phyloP scores from a whole-genome alignment of 805 yeast species.

The Kodamaea kakaduensis region DNA sequence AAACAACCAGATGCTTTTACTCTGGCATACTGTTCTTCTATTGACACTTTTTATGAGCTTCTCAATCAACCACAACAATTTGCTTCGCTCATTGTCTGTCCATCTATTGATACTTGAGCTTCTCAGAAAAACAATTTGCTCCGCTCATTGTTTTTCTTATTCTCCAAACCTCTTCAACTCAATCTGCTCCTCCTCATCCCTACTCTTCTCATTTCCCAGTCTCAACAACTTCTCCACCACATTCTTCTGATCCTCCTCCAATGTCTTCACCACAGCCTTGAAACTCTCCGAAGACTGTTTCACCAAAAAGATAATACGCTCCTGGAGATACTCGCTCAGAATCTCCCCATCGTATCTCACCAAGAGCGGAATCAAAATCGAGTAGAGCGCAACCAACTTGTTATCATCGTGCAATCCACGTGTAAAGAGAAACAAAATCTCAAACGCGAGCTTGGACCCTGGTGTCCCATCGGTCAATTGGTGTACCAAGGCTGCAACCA shows the following conservation, averaged over 20 bases:
- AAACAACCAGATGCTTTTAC: too few relatives aligned
- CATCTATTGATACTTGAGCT: too few relatives aligned
- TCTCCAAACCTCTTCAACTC: constrained; percentile 47
- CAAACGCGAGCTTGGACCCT: constrained; percentile 34
- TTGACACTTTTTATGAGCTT: not conserved
- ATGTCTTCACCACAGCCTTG: constrained; percentile 41
- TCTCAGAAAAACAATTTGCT: too few relatives aligned
- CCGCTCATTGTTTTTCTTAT: too few relatives aligned
- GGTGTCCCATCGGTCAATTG: constrained; percentile 16
- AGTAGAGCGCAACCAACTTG: constrained; percentile 25
- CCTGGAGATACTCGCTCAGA: constrained; percentile 39
- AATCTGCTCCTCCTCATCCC: constrained; percentile 28
- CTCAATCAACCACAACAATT: not conserved
- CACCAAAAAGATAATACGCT: constrained; percentile 46
- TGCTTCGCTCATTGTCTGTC: too few relatives aligned
- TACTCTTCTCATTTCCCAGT: constrained; percentile 10
- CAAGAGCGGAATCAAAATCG: constrained; percentile 36
- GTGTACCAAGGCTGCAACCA: constrained; percentile 45
- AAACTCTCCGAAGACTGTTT: constrained; percentile 43
- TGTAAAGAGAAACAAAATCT: constrained; percentile 45
- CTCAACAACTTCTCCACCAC: constrained; percentile 44
- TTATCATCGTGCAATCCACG: constrained; percentile 22
- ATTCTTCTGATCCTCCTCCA: constrained; percentile 38
- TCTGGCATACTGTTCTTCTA: too few relatives aligned
- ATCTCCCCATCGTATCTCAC: constrained; percentile 24